Evolutionary conservation across 2,329 filamentous ascomycete genomes (phyloP).

Genomic region (Berkeleyomyces rouxiae): DNA sequence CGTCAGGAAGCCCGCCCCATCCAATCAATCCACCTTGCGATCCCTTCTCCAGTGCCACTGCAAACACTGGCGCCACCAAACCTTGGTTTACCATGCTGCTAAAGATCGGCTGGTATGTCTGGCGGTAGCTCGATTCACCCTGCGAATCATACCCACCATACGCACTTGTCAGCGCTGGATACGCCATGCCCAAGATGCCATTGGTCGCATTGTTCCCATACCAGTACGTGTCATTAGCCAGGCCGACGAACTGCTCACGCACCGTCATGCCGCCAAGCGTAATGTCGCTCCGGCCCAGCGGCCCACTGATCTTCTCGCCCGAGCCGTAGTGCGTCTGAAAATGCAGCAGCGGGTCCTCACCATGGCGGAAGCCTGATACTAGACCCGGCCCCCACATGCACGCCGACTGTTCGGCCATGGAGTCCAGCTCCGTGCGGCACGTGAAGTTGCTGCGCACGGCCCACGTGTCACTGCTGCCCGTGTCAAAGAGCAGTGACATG

Average conservation of each 20-base stretch:
- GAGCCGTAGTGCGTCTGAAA: constrained; percentile 32
- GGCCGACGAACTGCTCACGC: constrained; percentile 28
- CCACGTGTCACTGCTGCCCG: constrained; percentile 37
- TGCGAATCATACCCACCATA: constrained; percentile 18
- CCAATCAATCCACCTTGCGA: constrained; percentile 29
- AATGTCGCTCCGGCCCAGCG: constrained; percentile 31
- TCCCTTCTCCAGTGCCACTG: constrained; percentile 31
- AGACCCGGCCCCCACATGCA: constrained; percentile 28
- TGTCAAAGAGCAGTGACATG: constrained; percentile 31
- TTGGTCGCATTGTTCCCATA: constrained; percentile 34
- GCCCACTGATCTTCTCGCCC: constrained; percentile 31
- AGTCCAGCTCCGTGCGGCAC: constrained; percentile 25
- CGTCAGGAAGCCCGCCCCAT: constrained; percentile 30
- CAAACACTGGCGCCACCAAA: constrained; percentile 29
- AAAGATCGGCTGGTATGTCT: constrained; percentile 32
- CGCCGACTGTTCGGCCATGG: constrained; percentile 18
- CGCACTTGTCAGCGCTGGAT: constrained; percentile 32
- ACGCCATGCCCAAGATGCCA: constrained; percentile 34
- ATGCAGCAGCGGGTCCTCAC: constrained; percentile 26
- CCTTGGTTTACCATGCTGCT: constrained; percentile 32
- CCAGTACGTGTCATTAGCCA: constrained; percentile 35
- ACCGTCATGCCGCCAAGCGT: constrained; percentile 30
- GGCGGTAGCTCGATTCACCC: constrained; percentile 15
- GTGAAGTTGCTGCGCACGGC: constrained; percentile 25
- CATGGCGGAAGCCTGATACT: constrained; percentile 25